These are phyloP conservation scores for Cryptococcus sp. DNA, from an alignment of 1,284 basidiomycete genomes.

Conservation along the genomic window DNA sequence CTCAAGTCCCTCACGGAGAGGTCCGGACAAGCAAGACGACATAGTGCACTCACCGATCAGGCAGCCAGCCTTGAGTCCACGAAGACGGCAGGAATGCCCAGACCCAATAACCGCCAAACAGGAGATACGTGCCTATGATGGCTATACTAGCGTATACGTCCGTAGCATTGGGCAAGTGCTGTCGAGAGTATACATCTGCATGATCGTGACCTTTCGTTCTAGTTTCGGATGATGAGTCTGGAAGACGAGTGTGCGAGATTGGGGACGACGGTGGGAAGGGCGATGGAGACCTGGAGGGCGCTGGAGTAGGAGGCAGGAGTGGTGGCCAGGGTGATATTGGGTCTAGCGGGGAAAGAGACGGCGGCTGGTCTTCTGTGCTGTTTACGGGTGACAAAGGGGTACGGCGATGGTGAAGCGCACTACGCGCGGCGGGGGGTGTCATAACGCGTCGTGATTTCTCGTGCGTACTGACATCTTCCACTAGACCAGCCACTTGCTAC, in stretches of 20 bases:
- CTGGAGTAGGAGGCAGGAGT: constrained; percentile 2
- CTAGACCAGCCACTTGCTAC: too few relatives aligned
- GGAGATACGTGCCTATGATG: constrained; percentile 72
- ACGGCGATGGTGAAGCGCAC: too few relatives aligned
- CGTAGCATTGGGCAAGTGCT: constrained; percentile 33
- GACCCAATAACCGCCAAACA: constrained; percentile 69
- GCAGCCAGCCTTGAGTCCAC: constrained; percentile 70
- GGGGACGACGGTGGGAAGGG: neutral
- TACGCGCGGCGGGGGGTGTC: too few relatives aligned
- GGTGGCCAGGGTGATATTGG: constrained; percentile 21
- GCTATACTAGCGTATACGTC: constrained; percentile 89
- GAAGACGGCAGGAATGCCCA: constrained; percentile 66
- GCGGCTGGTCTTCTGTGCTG: too few relatives aligned
- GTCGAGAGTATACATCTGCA: neutral
- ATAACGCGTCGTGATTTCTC: too few relatives aligned
- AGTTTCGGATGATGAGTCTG: neutral
- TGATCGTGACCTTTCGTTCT: neutral
- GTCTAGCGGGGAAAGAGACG: constrained; percentile 10
- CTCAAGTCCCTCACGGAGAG: neutral
- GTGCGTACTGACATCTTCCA: too few relatives aligned
- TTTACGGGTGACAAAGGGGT: too few relatives aligned
- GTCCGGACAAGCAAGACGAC: too few relatives aligned
- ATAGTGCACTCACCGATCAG: constrained; percentile 66
- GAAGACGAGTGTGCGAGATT: neutral
- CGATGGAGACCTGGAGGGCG: neutral